Percentiles rank a stretch among this genome's conserved stretches.
Conservation (phyloP, 164 flowering plant species). For the Tetracentron sinense region DNA sequence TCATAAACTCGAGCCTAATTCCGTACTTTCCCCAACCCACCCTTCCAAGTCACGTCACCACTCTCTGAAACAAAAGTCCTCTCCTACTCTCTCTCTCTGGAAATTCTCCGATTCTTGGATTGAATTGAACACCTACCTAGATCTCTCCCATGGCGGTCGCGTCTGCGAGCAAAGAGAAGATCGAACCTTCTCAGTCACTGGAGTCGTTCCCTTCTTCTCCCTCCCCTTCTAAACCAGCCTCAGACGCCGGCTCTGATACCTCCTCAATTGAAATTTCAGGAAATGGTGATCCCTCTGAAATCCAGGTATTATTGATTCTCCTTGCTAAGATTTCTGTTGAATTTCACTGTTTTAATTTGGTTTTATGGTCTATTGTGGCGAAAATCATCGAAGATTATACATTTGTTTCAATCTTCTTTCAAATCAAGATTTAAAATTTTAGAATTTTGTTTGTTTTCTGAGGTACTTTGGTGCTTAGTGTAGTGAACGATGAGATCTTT, state of each 20-base stretch:
- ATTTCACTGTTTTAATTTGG: background rate
- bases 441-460: no score
- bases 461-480: no score
- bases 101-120: background rate
- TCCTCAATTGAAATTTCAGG: constrained; percentile 15
- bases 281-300: constrained; percentile 12
- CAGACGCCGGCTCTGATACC: constrained; percentile 21
- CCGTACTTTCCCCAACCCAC: no score
- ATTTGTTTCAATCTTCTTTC: no score
- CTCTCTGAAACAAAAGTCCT: no score
- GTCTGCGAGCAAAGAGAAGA: constrained; percentile 10
- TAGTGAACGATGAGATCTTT: no score
- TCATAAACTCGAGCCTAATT: no score
- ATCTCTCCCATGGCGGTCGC: constrained; percentile 19
- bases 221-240: constrained; percentile 12
- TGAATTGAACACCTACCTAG: background rate
- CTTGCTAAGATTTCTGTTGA: background rate
- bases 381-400: no score
- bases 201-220: constrained; percentile 14
- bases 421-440: no score
- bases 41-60: no score
- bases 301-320: constrained; percentile 9
- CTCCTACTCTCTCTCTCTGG: background rate
- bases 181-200: constrained; percentile 10
- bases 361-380: background rate